Evolutionary conservation across 2,329 filamentous ascomycete genomes (phyloP).

Genomic region (Cyclaneusma minus): DNA sequence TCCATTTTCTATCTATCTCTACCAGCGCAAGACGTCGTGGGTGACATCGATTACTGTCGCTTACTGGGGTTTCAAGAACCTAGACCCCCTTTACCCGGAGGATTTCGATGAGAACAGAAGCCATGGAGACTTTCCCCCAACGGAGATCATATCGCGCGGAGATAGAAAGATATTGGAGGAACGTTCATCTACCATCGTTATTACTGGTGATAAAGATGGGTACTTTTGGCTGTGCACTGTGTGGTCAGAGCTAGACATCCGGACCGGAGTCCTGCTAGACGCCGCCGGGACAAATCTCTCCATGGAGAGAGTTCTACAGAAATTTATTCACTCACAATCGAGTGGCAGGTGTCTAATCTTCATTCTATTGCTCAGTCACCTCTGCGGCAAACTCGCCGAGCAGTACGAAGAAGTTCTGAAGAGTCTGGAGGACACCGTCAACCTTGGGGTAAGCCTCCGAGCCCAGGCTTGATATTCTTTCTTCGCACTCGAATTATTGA

Average conservation of each 20-base stretch:
- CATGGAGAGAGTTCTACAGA: constrained; percentile 4
- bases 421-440: constrained; percentile 5
- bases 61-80: constrained; percentile 8
- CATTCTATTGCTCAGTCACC: constrained; percentile 8
- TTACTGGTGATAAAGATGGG: constrained; percentile 9
- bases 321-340: constrained; percentile 9
- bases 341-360: constrained; percentile 10
- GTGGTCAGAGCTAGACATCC: constrained; percentile 7
- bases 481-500: too few relatives aligned
- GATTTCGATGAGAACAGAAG: constrained; percentile 6
- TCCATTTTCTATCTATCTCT: constrained; percentile 5
- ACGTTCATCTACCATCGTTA: constrained; percentile 9
- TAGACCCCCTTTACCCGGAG: too few relatives aligned
- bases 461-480: too few relatives aligned
- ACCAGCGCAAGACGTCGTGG: constrained; percentile 7
- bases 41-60: constrained; percentile 10
- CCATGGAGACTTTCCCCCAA: constrained; percentile 9
- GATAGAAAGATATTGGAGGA: constrained; percentile 4
- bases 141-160: constrained; percentile 5
- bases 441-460: constrained; percentile 8
- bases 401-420: constrained; percentile 9
- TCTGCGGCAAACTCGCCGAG: constrained; percentile 8
- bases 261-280: constrained; percentile 4
- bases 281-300: constrained; percentile 2
- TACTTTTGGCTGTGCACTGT: constrained; percentile 9